phyloP scores from a whole-genome alignment of 306 rosid genomes.

The Castanopsis chinensis region DNA sequence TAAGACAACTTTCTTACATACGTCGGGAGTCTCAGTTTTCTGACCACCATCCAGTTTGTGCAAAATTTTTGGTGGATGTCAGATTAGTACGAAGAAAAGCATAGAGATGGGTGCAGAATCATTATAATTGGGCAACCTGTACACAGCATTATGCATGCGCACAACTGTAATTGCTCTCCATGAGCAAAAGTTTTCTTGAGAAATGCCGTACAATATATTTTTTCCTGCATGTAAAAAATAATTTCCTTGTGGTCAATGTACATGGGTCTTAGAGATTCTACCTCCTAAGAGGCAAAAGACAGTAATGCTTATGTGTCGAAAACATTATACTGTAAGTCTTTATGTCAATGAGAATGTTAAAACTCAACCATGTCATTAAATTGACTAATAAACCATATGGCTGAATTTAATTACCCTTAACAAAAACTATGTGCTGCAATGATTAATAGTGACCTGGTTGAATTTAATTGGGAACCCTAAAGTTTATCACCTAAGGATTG shows the following conservation, averaged over 20 bases:
- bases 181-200: not conserved
- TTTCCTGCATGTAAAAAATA: too few species aligned
- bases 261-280: not conserved
- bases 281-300: not conserved
- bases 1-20: slow-evolving; percentile 57
- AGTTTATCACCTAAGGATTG: too few species aligned
- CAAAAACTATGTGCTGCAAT: too few species aligned
- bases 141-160: not conserved
- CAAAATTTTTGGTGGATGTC: slow-evolving; percentile 51
- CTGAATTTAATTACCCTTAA: too few species aligned
- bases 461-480: too few species aligned
- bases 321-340: not conserved
- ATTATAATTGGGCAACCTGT: not conserved
- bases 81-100: slow-evolving; percentile 16
- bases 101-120: not conserved
- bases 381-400: too few species aligned
- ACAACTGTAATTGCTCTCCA: slow-evolving; percentile 10
- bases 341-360: too few species aligned
- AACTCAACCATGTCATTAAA: too few species aligned
- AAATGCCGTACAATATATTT: not conserved
- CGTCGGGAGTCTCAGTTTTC: slow-evolving; percentile 77
- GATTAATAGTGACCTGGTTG: too few species aligned
- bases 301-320: not conserved
- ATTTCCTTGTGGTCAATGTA: not conserved
- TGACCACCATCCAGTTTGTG: slow-evolving; percentile 88